Base-by-base conservation (phyloP, 2,329 filamentous ascomycete genomes). In the Monosporascus ibericus region DNA sequence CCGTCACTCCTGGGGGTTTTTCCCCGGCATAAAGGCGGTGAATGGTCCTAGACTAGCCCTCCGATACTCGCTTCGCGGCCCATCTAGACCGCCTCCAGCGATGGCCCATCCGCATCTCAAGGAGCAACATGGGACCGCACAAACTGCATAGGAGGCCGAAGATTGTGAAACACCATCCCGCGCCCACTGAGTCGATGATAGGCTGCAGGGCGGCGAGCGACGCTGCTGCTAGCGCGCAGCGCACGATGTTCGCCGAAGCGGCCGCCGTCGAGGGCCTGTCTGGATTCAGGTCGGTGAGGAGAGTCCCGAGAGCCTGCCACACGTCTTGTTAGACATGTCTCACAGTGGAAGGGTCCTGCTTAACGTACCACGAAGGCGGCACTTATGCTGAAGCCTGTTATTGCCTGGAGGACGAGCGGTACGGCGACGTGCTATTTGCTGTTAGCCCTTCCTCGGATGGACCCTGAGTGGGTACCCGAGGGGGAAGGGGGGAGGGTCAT, bases 91-190 rank as follows among this genome's bases (percentile, higher is more conserved):
- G 44, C 25, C 58, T 54, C 55, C 56, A 57, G 11, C 37, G 48
- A 4, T 51, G 49, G 1, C 58, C 56, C 17, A 50, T 48, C 15
- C 20, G 49, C 8, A 58, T 53, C 50, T 58, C 53, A 1, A 53
- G 42, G 7, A 57, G 14, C 17, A 58, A n/a, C 17, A 60, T 37
- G 5, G 54, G 56, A 15, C 46, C 57, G 38, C 59, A 62, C 6
- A 57, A 20, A 25, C 51, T 51, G 47, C 48, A 54, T 5, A 59
- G 44, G 3, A 54, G 14, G 6, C 52, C 59, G 14, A 59, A 62
- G n/a, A 62, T 57, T 11, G 58, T 61, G 38, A 63, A 63, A 25
- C 56, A 61, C 58, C 58, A 63, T 17, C 57, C 60, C 17, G 51
- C 39, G 3, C 60, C 60, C 2, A 60, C 51, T 0, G 36, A 20